Evolutionary conservation across 2,329 filamentous ascomycete genomes (phyloP).

Genomic region (Corynespora cassiicola): DNA sequence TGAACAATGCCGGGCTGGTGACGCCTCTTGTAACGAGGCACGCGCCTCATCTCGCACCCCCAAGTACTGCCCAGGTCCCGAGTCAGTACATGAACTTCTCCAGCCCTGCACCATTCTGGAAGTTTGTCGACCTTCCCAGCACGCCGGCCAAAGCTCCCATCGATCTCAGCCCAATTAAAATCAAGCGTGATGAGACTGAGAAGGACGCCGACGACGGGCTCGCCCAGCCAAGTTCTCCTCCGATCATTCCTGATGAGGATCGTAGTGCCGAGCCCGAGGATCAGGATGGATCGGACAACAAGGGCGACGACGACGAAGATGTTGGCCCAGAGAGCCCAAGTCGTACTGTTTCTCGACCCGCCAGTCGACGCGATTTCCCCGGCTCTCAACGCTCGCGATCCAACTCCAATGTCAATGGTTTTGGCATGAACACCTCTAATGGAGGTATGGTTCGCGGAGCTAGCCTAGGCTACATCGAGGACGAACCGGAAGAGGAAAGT

Average conservation of each 20-base stretch:
- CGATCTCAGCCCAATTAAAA: constrained; percentile 45
- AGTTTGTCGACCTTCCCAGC: constrained; percentile 78
- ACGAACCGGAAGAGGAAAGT: constrained; percentile 52
- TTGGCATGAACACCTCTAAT: constrained; percentile 23
- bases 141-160: constrained; percentile 64
- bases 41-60: constrained; percentile 76
- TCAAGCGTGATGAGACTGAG: constrained; percentile 33
- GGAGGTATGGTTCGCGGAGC: constrained; percentile 44
- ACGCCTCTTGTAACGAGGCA: constrained; percentile 77
- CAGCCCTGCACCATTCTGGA: constrained; percentile 88
- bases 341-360: constrained; percentile 42
- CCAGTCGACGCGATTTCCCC: constrained; percentile 35
- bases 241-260: constrained; percentile 32
- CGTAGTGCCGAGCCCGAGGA: constrained; percentile 36
- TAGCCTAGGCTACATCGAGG: constrained; percentile 43
- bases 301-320: constrained; percentile 42
- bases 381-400: constrained; percentile 34
- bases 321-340: constrained; percentile 40
- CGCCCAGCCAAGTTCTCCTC: constrained; percentile 42
- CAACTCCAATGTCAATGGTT: constrained; percentile 38
- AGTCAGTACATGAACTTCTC: constrained; percentile 87
- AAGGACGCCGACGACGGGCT: constrained; percentile 39
- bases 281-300: constrained; percentile 32
- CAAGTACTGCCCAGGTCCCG: constrained; percentile 79
- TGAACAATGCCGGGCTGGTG: constrained; percentile 49